phyloP scores from a whole-genome alignment of 1,284 basidiomycete species.

The Heterobasidion irregulare region DNA sequence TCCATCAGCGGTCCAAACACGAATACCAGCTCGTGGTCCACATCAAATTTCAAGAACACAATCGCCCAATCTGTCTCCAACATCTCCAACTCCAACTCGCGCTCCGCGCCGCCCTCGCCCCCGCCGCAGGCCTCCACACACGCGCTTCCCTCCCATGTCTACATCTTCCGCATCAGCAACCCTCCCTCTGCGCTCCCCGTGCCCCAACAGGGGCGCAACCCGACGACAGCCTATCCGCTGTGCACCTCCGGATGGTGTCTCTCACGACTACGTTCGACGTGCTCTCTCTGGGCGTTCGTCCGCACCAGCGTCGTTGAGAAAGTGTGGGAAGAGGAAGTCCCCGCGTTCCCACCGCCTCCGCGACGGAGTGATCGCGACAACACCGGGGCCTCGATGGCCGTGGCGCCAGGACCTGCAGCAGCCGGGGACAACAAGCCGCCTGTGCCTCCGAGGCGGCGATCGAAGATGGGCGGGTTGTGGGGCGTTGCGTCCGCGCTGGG shows the following conservation, averaged over 20 bases:
- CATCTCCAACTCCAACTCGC: background rate
- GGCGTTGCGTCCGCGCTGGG: constrained; percentile 17
- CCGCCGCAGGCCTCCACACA: constrained; percentile 16
- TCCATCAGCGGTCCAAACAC: constrained; percentile 14
- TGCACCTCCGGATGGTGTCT: constrained; percentile 77
- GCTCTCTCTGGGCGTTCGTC: constrained; percentile 87
- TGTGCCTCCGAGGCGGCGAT: constrained; percentile 20
- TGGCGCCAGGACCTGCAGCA: too few relatives aligned
- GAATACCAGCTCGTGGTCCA: constrained; percentile 39
- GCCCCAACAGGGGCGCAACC: background rate
- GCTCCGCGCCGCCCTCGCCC: constrained; percentile 12
- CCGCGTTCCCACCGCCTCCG: constrained; percentile 23
- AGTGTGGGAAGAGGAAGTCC: constrained; percentile 76
- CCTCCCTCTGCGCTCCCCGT: constrained; percentile 14
- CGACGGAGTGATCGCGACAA: constrained; percentile 4
- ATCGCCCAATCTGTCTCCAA: constrained; percentile 23
- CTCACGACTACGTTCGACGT: constrained; percentile 73
- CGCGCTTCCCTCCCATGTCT: constrained; percentile 37
- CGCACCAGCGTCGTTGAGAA: constrained; percentile 75
- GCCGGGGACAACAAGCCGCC: constrained; percentile 12
- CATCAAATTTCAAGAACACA: constrained; percentile 48
- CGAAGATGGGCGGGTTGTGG: constrained; percentile 25
- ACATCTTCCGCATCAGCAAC: constrained; percentile 46
- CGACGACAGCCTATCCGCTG: constrained; percentile 49
- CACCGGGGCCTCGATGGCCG: background rate